Conservation (phyloP, 1,139 yeast species). For the Yamadazyma friedrichii region DNA sequence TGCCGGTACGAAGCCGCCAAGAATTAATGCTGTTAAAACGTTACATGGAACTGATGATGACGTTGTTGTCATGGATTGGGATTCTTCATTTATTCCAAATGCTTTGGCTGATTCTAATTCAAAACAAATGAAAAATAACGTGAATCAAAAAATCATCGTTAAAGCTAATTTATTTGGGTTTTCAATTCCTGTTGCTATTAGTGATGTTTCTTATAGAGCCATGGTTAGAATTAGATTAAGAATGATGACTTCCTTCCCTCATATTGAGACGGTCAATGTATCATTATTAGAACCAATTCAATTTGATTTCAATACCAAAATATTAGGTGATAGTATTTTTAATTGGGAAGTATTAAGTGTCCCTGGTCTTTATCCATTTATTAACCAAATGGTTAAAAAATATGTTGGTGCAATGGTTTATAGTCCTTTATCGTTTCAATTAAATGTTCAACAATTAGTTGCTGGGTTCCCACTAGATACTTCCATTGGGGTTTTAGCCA, state of each 20-base stretch:
- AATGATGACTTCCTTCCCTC: constrained; percentile 90
- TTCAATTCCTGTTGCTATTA: constrained; percentile 60
- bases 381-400: constrained; percentile 80
- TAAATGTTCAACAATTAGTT: constrained; percentile 85
- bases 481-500: constrained; percentile 80
- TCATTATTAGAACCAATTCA: constrained; percentile 83
- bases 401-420: constrained; percentile 86
- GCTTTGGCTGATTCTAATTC: constrained; percentile 77
- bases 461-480: constrained; percentile 81
- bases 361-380: constrained; percentile 82
- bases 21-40: constrained; percentile 86
- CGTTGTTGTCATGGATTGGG: constrained; percentile 97
- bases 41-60: constrained; percentile 85
- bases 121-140: constrained; percentile 78
- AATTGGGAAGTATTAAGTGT: constrained; percentile 83
- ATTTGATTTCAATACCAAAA: constrained; percentile 75
- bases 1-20: constrained; percentile 91
- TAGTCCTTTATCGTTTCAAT: constrained; percentile 86
- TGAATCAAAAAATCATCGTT: constrained; percentile 76
- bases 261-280: constrained; percentile 83
- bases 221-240: constrained; percentile 77
- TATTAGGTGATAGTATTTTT: constrained; percentile 73
- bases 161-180: constrained; percentile 67
- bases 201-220: constrained; percentile 63
- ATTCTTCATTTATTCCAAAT: constrained; percentile 86